Evolutionary conservation across 2,329 filamentous ascomycete species (phyloP), one percentile per base, ranked within the genome.

Genomic region (Amylocarpus encephaloides): DNA sequence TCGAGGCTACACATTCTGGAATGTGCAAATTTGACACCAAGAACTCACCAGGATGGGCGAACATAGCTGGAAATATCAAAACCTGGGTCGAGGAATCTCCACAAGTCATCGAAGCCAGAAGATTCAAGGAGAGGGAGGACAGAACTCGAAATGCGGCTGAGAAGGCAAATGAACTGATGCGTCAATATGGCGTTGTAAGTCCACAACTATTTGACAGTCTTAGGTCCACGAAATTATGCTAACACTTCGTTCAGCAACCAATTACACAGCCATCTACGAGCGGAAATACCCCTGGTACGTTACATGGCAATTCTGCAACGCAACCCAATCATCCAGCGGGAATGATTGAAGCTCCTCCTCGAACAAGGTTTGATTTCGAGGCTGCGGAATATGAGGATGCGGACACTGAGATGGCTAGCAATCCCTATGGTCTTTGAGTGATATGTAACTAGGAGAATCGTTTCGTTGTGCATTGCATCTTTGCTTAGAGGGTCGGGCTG

Each of bases 11-110:
- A n/a, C 84, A 88, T 62, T 80, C 79, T 1, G 72, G 75, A 39
- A 87, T 88, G 80, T 86, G 82, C 71, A 88, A 87, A 62, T 88
- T 87, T 52, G 75, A 80, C 18, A 77, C 76, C 54, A 73, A 75
- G 43, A 78, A 73, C 53, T 76, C 85, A 0, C 82, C 85, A 0
- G 86, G 86, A 0, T 91, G 62, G 47, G 51, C 60, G 22, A 66
- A 64, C 46, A 57, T 67, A 32, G 60, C 63, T 6, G 61, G 59
- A 1, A 64, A 58, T 10, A 50, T 67, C 13, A 65, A 62, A 38
- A 50, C 52, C 18, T 67, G 64, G 63, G 58, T 55, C 10, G 29
- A 59, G 33, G 60, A 63, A 22, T 55, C 53, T 29, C 49, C 52
- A 15, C 50, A 45, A 5, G 33, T 57, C 7, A 60, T 64, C 19